A percentile compares a stretch with the other conserved stretches of the same genome.
phyloP scores from a whole-genome alignment of 129 eudicot genomes.

The Heracleum sosnowskyi region DNA sequence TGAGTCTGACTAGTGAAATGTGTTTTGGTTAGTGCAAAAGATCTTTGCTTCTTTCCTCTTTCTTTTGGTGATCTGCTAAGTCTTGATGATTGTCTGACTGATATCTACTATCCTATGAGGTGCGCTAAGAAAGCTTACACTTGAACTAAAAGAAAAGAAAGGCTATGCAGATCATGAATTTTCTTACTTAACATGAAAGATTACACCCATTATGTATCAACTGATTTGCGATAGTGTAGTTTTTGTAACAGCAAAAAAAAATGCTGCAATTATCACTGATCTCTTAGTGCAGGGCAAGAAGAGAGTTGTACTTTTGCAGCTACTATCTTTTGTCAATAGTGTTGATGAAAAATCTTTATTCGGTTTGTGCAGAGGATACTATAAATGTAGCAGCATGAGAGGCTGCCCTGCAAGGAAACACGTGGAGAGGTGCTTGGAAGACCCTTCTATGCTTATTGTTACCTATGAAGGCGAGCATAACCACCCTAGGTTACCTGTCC shows the following conservation, averaged over 20 bases:
- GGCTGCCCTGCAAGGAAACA: constrained; percentile 99
- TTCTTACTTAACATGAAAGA: neutral
- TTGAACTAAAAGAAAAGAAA: neutral
- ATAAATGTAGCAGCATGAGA: constrained; percentile 97
- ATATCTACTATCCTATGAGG: neutral
- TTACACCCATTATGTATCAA: neutral
- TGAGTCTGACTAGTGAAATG: neutral
- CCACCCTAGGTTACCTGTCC: constrained; percentile 72
- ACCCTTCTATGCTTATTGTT: constrained; percentile 86
- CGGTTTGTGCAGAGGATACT: constrained; percentile 76
- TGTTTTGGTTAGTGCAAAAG: neutral
- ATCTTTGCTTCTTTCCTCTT: neutral
- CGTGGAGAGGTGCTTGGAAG: constrained; percentile 91
- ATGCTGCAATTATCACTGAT: neutral
- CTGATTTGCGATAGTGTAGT: neutral
- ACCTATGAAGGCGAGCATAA: constrained; percentile 97
- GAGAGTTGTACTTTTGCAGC: too few relatives aligned
- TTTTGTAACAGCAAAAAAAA: neutral
- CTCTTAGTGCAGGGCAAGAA: neutral
- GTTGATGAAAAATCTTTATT: neutral
- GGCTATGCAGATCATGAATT: neutral
- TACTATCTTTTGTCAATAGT: neutral
- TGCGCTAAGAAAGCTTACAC: neutral
- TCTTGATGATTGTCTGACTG: neutral
- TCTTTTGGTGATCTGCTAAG: neutral